Evolutionary conservation across 495 filamentous ascomycete genomes (phyloP).

Genomic region (Xylaria castorea): DNA sequence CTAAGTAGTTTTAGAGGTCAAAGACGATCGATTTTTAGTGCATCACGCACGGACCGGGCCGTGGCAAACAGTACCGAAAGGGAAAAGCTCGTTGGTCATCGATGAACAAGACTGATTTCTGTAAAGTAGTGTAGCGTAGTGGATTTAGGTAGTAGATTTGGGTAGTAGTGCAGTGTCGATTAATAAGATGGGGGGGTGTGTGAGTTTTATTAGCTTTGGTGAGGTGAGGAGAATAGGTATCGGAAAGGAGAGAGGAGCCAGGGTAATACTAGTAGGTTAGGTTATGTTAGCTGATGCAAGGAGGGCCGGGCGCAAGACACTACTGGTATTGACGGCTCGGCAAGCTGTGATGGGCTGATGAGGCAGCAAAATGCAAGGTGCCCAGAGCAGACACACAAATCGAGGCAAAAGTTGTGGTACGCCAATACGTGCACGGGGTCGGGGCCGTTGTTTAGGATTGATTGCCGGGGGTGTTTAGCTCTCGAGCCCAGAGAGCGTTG

Average conservation of each 20-base stretch:
- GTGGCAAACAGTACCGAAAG: background rate
- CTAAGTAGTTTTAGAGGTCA: background rate
- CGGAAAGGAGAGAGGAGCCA: background rate
- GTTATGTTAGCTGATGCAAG: background rate
- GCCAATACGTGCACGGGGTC: background rate
- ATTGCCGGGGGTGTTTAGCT: background rate
- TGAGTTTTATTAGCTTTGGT: background rate
- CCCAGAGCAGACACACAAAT: background rate
- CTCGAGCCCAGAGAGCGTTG: background rate
- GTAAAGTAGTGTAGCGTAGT: background rate
- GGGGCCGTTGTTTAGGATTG: background rate
- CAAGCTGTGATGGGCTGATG: background rate
- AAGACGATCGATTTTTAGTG: background rate
- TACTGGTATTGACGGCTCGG: background rate
- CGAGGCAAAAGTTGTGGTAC: conserved; percentile 9
- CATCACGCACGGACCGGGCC: conserved; percentile 8
- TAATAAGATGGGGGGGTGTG: background rate
- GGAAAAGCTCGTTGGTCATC: background rate
- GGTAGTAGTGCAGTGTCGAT: conserved; percentile 1
- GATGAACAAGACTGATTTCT: background rate
- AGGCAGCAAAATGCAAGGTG: no score
- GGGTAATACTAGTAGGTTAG: background rate
- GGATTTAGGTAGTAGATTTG: background rate
- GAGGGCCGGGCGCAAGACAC: background rate
- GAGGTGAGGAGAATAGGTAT: background rate